Conservation (phyloP, 176 grass and related monocot species). For the Saccharum spontaneum region DNA sequence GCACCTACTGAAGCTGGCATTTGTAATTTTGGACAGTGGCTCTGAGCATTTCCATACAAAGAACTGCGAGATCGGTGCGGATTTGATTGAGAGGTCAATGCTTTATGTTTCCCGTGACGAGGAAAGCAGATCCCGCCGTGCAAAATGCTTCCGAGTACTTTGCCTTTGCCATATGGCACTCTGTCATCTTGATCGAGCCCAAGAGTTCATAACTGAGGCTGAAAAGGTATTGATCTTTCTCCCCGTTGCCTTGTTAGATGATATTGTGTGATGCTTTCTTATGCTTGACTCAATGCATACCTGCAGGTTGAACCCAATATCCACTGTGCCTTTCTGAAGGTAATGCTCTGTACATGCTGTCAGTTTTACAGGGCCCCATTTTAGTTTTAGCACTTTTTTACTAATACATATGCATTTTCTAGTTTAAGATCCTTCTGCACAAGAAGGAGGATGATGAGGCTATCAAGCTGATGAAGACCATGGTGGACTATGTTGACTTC, state of each 20-base stretch:
- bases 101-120: conserved; percentile 80
- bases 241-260: conserved; percentile 10
- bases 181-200: conserved; percentile 68
- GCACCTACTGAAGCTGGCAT: conserved; percentile 14
- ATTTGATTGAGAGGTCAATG: conserved; percentile 93
- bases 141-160: conserved; percentile 86
- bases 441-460: conserved; percentile 71
- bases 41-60: conserved; percentile 75
- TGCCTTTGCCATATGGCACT: conserved; percentile 73
- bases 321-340: conserved; percentile 86
- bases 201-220: conserved; percentile 80
- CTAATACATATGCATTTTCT: conserved; percentile 43
- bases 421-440: conserved; percentile 91
- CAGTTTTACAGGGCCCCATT: conserved; percentile 11
- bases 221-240: conserved; percentile 56
- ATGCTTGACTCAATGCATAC: conserved; percentile 28
- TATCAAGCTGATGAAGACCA: conserved; percentile 68
- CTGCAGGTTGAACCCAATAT: conserved; percentile 78
- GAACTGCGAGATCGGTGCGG: conserved; percentile 57
- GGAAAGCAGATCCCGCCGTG: conserved; percentile 65
- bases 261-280: conserved; percentile 27
- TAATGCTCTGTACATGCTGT: conserved; percentile 31
- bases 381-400: conserved; percentile 25
- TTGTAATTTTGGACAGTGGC: conserved; percentile 56
- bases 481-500: conserved; percentile 81